Conservation (phyloP, 1,284 basidiomycete species). For the Athelia psychrophila region DNA sequence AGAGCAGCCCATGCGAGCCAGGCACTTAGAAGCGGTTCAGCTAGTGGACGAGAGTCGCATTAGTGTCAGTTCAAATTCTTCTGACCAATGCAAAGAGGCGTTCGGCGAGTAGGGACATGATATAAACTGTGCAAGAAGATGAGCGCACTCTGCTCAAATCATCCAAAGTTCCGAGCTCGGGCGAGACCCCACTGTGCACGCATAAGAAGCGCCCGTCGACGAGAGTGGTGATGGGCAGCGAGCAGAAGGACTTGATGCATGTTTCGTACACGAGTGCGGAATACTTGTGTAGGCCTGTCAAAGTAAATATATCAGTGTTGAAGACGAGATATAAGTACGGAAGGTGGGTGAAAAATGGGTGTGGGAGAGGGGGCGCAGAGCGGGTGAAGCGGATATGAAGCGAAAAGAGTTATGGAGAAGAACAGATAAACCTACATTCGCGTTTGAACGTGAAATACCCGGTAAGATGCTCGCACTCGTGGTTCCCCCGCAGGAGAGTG, state of each 20-base stretch:
- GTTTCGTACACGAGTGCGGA: conserved; percentile 85
- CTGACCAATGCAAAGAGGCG: conserved; percentile 4
- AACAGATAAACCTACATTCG: conserved; percentile 60
- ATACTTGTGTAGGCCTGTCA: conserved; percentile 88
- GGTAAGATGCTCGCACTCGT: conserved; percentile 95
- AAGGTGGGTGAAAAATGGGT: background rate
- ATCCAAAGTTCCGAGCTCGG: conserved; percentile 79
- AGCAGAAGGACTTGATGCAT: conserved; percentile 88
- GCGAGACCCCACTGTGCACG: conserved; percentile 95
- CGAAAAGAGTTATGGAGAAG: too few species aligned
- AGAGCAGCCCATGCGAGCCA: conserved; percentile 88
- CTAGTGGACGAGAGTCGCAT: conserved; percentile 35
- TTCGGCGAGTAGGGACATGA: too few species aligned
- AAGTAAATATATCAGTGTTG: background rate
- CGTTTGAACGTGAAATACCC: conserved; percentile 98
- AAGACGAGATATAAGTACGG: background rate
- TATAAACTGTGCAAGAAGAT: conserved; percentile 5
- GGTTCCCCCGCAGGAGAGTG: conserved; percentile 93
- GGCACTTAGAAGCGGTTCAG: conserved; percentile 95
- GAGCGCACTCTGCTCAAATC: conserved; percentile 73
- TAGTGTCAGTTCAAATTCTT: too few species aligned
- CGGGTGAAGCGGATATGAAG: too few species aligned
- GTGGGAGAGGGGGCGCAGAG: background rate
- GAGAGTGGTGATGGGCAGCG: conserved; percentile 87
- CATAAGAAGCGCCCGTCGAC: conserved; percentile 98